Evolutionary conservation across 352 stramenopile genomes (phyloP), one percentile per base, ranked within the genome.

Genomic region (Globisporangium polare): DNA sequence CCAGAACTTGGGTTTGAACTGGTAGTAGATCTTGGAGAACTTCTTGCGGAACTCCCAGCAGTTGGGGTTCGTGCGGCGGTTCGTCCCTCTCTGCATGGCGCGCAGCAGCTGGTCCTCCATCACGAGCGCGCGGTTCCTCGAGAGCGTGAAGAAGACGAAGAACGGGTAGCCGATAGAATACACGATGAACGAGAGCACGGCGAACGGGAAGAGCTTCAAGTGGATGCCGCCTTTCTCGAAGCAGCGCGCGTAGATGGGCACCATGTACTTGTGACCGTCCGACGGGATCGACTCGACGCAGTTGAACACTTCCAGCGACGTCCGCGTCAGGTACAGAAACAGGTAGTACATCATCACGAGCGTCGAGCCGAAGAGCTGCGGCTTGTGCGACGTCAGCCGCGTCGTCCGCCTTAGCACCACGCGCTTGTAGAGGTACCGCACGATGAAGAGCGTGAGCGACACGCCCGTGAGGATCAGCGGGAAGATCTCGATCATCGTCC

Each of bases 321-420:
- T 89, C 43, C 75, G 68, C 15, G 83, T 94, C 13, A 94, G 67
- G 56, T 91, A 91, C 7, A 94, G 49, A 60, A 89, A 94, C 24
- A 90, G 59, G 53, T 90, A 90, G 64, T 92, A 94, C 75, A 92
- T 87, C 79, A 92, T 92, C 56, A 89, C 77, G 20, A 91, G 67
- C 43, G 77, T 87, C 8, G 75, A 87, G 13, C 79, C 81, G 45
- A 89, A 91, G 5, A 89, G 60, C 65, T 88, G 77, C 20, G 81
- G 78, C 29, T 86, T 70, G 64, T 91, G 79, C 2, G 75, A 84
- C 18, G 79, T 88, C 22, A 91, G 60, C 12, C 77, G 73, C 26
- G 74, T 87, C 33, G 62, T 76, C 39, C 79, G 75, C n/a, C 66
- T 64, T 33, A 84, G 67, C 7, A 88, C 68, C 7, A 78, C 82